Conservation (phyloP, 108 stramenopile genomes). For the Hondaea fermentalgiana region DNA sequence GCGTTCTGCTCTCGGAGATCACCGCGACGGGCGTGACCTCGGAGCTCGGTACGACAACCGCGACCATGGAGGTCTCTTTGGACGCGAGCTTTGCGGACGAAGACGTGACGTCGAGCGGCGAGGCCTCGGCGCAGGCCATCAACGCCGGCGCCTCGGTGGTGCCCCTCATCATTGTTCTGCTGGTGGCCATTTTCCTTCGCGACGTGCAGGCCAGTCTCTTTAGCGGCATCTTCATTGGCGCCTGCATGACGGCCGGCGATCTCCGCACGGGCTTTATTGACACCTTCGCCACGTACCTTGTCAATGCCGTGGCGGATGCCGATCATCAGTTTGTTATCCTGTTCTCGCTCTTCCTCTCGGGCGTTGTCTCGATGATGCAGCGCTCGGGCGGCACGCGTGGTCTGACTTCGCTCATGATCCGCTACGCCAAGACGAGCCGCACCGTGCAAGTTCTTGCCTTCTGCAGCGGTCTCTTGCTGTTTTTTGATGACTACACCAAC, state of each 20-base stretch:
- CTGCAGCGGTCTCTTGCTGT: slow-evolving; percentile 37
- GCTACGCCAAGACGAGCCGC: slow-evolving; percentile 20
- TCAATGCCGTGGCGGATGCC: slow-evolving; percentile 36
- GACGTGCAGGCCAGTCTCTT: slow-evolving; percentile 42
- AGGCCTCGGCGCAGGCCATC: background rate
- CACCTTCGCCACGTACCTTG: slow-evolving; percentile 45
- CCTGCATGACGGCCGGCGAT: slow-evolving; percentile 40
- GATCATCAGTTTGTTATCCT: slow-evolving; percentile 32
- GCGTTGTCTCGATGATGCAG: slow-evolving; percentile 48
- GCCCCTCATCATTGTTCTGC: slow-evolving; percentile 41
- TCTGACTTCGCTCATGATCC: slow-evolving; percentile 27
- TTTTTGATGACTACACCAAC: slow-evolving; percentile 52
- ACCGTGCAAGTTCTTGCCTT: slow-evolving; percentile 43
- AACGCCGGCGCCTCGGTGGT: slow-evolving; percentile 39
- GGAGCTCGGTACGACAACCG: background rate
- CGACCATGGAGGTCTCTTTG: background rate
- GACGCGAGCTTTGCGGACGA: background rate
- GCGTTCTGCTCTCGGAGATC: background rate
- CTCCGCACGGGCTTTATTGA: slow-evolving; percentile 39
- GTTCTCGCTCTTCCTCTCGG: slow-evolving; percentile 50
- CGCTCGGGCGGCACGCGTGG: slow-evolving; percentile 49
- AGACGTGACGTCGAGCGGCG: background rate
- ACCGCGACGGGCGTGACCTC: no score
- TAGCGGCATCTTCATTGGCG: slow-evolving; percentile 49
- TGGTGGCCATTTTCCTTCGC: slow-evolving; percentile 39